These are phyloP conservation scores for Populus pruinosa DNA, from an alignment of 345 rosid species.

Conservation along the genomic window DNA sequence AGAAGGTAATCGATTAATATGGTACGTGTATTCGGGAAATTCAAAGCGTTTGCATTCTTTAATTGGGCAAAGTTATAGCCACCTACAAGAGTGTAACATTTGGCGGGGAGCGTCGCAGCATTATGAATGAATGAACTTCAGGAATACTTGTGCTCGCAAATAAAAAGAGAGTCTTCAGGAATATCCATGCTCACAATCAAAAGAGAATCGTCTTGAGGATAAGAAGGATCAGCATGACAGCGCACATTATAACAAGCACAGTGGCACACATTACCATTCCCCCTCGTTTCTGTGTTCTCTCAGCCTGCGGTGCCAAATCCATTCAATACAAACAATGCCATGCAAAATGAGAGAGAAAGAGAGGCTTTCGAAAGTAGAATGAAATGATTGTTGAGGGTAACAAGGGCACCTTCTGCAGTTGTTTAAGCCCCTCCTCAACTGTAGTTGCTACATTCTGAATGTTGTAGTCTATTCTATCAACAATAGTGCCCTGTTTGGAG, in stretches of 20 bases:
- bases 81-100: constrained; percentile 1
- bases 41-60: constrained; percentile 12
- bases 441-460: constrained; percentile 83
- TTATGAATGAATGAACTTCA: constrained; percentile 1
- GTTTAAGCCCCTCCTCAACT: constrained; percentile 90
- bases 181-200: constrained; percentile 30
- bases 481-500: constrained; percentile 75
- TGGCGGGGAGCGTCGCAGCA: neutral
- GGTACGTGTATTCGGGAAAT: constrained; percentile 8
- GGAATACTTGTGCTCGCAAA: neutral
- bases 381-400: neutral
- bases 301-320: constrained; percentile 56
- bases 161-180: constrained; percentile 43
- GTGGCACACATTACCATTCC: constrained; percentile 97
- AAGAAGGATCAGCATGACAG: constrained; percentile 81
- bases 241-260: constrained; percentile 85
- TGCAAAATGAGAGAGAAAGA: neutral
- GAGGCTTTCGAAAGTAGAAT: neutral
- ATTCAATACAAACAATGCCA: neutral
- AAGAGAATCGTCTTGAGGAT: constrained; percentile 74
- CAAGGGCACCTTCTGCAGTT: constrained; percentile 67
- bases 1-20: neutral
- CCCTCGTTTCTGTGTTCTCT: constrained; percentile 83
- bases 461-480: constrained; percentile 94
- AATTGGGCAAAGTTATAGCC: neutral